phyloP scores from a whole-genome alignment of 371 early-diverging fungal species.

The Mucor mucedo region DNA sequence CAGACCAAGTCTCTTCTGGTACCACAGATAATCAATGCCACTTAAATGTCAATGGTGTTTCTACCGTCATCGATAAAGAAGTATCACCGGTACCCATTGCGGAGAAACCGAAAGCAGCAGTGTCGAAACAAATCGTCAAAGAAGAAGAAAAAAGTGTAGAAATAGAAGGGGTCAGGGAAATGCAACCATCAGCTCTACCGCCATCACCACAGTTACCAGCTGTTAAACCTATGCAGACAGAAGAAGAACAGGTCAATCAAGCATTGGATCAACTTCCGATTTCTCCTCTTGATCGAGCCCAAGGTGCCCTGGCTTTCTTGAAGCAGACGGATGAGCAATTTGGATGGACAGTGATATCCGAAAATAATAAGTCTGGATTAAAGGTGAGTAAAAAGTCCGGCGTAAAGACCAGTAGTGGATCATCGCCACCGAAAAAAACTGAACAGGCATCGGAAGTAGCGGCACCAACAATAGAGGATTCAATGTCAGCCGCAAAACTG shows the following conservation, averaged over 20 bases:
- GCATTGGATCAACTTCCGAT: constrained; percentile 14
- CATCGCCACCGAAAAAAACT: neutral
- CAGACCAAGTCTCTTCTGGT: constrained; percentile 8
- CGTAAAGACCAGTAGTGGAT: constrained; percentile 2
- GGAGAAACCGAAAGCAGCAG: neutral
- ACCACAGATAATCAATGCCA: neutral
- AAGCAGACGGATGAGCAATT: constrained; percentile 47
- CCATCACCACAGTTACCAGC: neutral
- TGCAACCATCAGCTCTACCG: neutral
- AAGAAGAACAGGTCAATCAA: constrained; percentile 1
- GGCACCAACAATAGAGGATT: neutral
- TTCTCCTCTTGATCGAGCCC: constrained; percentile 36
- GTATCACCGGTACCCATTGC: neutral
- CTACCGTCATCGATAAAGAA: constrained; percentile 12
- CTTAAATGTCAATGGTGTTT: constrained; percentile 33
- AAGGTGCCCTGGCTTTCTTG: constrained; percentile 37
- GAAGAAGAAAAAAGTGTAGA: neutral
- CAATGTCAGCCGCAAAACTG: neutral
- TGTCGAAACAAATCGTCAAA: neutral
- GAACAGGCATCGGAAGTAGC: neutral
- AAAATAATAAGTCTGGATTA: constrained; percentile 48
- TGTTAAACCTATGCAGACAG: neutral
- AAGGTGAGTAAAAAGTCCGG: constrained; percentile 52
- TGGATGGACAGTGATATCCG: constrained; percentile 56
- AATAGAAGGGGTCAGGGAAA: neutral